Base-by-base conservation (phyloP, 208 protist species). In the Porcisia deanei region DNA sequence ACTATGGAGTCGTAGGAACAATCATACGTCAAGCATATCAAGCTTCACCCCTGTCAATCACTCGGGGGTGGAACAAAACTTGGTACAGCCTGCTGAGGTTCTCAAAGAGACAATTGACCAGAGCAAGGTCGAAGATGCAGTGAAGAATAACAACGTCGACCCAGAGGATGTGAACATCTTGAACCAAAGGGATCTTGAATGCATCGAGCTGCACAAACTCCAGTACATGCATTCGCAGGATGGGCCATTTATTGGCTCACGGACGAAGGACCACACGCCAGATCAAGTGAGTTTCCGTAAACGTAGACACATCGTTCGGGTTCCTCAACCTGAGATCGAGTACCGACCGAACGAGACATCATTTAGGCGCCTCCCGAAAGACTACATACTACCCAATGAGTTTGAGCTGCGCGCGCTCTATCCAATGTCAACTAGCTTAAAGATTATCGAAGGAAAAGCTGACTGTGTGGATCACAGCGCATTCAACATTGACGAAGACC, bases 211-310 rank as follows among this genome's bases (percentile, higher is more conserved):
- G 41, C 86, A 89, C 68, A 87, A 91, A 63, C 73, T 96, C 3
- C 87, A 91, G 60, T 88, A 94, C 79, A 86, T 93, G 77, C 92
- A 88, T 61, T 94, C 90, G 18, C 92, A 96, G 70, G 88, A 95
- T 14, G 90, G 92, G 0, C 89, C 90, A 1, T 96, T 90, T 69
- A 93, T 96, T 69, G 89, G 88, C 0, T 96, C 92, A 1, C 63
- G 75, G 4, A 83, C 77, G 52, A 94, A 92, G 73, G 89, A 96
- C 73, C 85, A 69, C 53, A 70, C 57, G 39, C 20, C 47, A 0
- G 59, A 84, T 52, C 78, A 79, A 55, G 85, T 94, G 10, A 88
- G 88, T 58, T 68, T 80, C 12, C 82, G 92, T 0, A 78, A 77
- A 25, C 83, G 92, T 10, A 89, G 92, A 20, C 61, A 87, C 59